These are phyloP conservation scores for Amanita molliuscula DNA, from an alignment of 768 basidiomycete genomes.

Conservation along the genomic window DNA sequence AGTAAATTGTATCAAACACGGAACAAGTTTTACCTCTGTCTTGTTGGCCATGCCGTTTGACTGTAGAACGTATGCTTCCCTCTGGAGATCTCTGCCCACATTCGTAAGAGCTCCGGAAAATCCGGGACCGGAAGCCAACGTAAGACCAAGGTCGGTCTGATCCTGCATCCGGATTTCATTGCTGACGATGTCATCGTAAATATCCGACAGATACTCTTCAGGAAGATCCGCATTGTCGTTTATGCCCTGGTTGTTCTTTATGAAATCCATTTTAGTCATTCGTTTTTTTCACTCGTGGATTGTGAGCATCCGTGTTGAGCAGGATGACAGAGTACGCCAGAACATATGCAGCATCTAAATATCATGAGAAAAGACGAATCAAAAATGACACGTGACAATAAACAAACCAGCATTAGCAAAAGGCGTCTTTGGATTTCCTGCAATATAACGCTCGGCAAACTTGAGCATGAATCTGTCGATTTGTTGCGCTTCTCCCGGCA, in stretches of 20 bases:
- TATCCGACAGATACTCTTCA: constrained; percentile 65
- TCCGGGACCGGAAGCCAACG: constrained; percentile 47
- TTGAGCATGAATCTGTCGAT: constrained; percentile 99
- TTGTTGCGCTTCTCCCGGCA: constrained; percentile 96
- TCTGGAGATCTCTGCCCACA: constrained; percentile 90
- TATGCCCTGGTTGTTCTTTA: constrained; percentile 94
- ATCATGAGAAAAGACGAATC: background rate
- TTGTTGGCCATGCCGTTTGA: constrained; percentile 95
- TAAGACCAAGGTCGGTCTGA: constrained; percentile 63
- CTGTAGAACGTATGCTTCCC: constrained; percentile 92
- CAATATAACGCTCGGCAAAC: constrained; percentile 95
- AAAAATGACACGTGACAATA: background rate
- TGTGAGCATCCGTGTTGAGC: constrained; percentile 97
- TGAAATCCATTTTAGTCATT: constrained; percentile 88
- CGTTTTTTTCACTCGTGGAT: constrained; percentile 87
- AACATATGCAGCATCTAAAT: constrained; percentile 81
- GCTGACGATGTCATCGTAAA: constrained; percentile 83
- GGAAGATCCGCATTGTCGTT: constrained; percentile 86
- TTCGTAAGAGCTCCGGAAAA: constrained; percentile 75
- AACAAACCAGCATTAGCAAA: constrained; percentile 81
- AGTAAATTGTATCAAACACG: constrained; percentile 7
- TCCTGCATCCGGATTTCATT: constrained; percentile 99
- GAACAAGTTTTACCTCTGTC: constrained; percentile 58
- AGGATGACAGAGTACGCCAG: constrained; percentile 92
- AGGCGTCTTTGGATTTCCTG: constrained; percentile 69